Percentiles rank a stretch among this genome's conserved stretches.
phyloP scores from a whole-genome alignment of 257 asterid species.

The Paraleonurus japonicus region DNA sequence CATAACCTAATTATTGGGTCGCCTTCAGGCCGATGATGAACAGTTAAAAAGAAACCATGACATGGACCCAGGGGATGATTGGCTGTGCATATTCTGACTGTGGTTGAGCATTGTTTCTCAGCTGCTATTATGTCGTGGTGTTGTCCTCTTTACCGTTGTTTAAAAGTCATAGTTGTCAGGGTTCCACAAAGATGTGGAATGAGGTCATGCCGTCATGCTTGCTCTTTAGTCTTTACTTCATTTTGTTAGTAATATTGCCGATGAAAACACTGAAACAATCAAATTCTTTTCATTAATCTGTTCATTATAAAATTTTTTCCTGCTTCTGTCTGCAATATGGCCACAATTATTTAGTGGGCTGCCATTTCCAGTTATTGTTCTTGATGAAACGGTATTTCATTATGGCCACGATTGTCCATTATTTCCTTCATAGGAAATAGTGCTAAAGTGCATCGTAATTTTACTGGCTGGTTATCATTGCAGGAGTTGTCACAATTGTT shows the following conservation, averaged over 20 bases:
- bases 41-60: no score
- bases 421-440: no score
- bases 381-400: background rate
- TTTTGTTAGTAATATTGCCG: background rate
- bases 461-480: background rate
- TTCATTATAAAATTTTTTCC: background rate
- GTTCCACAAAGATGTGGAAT: no score
- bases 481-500: no score
- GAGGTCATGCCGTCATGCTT: background rate
- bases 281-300: no score
- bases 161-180: background rate
- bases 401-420: no score
- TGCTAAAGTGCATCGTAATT: background rate
- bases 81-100: no score
- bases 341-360: background rate
- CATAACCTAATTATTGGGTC: background rate
- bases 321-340: background rate
- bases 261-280: background rate
- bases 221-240: background rate
- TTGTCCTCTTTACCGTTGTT: background rate
- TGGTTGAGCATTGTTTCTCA: no score
- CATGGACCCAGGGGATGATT: no score
- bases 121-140: no score
- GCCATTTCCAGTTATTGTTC: background rate
- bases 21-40: no score